Evolutionary conservation across 495 filamentous ascomycete genomes (phyloP).

Genomic region (Immersiella caudata): DNA sequence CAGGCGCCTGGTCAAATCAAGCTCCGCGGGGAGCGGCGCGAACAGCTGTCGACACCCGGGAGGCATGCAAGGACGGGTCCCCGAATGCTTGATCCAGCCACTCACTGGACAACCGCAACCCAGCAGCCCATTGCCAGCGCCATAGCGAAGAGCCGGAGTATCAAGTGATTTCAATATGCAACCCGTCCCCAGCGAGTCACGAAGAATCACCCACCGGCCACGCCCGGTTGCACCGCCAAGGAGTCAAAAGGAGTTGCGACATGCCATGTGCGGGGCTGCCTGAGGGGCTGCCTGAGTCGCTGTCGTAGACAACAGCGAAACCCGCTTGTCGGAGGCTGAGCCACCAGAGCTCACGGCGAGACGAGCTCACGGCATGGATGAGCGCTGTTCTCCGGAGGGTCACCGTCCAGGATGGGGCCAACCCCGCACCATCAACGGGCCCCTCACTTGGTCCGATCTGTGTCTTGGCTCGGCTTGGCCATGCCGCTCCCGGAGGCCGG

Average conservation of each 20-base stretch:
- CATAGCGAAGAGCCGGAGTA: no score
- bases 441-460: constrained; percentile 9
- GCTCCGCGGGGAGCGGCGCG: not conserved
- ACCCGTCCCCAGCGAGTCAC: not conserved
- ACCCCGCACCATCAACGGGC: constrained; percentile 12
- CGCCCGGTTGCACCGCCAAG: not conserved
- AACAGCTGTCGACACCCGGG: not conserved
- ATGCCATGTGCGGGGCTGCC: not conserved
- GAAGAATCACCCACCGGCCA: not conserved
- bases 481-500: constrained; percentile 12
- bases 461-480: constrained; percentile 6
- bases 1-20: not conserved
- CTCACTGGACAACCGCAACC: constrained; percentile 6
- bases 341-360: not conserved
- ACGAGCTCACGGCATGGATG: not conserved
- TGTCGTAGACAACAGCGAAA: not conserved
- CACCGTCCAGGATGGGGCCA: not conserved
- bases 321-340: not conserved
- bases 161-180: not conserved
- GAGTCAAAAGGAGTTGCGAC: not conserved
- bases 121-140: not conserved
- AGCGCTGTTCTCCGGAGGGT: not conserved
- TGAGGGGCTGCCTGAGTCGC: not conserved
- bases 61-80: constrained; percentile 2
- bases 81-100: constrained; percentile 17